Evolutionary conservation across 2,329 filamentous ascomycete genomes (phyloP), one percentile per base, ranked within the genome.

Genomic region (Davidsoniella australis): DNA sequence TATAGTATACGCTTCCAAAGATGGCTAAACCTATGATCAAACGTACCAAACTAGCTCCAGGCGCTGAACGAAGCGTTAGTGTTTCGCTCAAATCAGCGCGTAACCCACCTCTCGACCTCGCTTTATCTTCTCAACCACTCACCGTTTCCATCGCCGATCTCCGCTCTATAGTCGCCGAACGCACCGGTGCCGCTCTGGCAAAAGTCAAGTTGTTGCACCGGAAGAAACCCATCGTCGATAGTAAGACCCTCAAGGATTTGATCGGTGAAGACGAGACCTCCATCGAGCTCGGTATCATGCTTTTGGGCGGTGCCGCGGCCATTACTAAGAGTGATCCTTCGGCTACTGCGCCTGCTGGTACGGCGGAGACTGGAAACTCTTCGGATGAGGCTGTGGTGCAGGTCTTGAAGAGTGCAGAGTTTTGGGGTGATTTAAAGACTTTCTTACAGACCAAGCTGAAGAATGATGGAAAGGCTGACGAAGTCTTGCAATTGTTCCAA

Each of bases 161-260:
- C 57, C 94, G 94, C 63, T 67, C 72, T 47, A 68, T 72, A 2
- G 78, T 94, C 41, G 73, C 78, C 1, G 62, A 68, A 14, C 70
- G 82, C 55, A 75, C 80, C 4, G 68, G 71, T 23, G 72, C 84
- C 51, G 72, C 78, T 2, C 64, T 76, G n/a, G 76, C 81, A 38
- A 94, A 93, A 69, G 77, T 96, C 61, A 87, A 88, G 67, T 66
- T 98, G 8, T 67, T 98, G 54, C 75, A 82, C 60, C 84, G 84
- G 63, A 93, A 91, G 69, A 94, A 94, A 64, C 89, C 89, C 0
- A 75, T 86, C 0, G 61, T 73, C 0, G 86, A 94, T 59, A 76
- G 72, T 56, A 91, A 89, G 67, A 78, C 82, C 1, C 65, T 95
- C 5, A 75, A 76, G 50, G 88, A 94, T 51, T 61, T 93, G 0